These are phyloP conservation scores for Cercospora janseana DNA, from an alignment of 2,329 filamentous ascomycete genomes.

Conservation along the genomic window DNA sequence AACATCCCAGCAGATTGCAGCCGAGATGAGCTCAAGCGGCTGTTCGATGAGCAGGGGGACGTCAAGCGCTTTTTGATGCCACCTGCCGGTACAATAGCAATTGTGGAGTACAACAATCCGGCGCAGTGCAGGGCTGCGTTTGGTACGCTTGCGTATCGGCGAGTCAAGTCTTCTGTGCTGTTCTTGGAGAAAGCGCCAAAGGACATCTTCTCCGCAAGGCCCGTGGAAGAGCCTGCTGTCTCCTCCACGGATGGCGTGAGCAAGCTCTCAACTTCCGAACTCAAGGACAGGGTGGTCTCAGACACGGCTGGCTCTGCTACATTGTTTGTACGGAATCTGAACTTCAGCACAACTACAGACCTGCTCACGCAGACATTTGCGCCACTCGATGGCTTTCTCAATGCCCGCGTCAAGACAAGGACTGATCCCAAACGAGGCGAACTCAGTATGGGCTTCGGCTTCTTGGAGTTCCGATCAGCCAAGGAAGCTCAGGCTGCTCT, in stretches of 20 bases:
- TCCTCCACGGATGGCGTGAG: slow-evolving; percentile 40
- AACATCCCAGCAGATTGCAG: slow-evolving; percentile 87
- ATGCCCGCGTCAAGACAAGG: slow-evolving; percentile 89
- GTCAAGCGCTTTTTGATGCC: slow-evolving; percentile 85
- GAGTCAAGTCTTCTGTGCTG: slow-evolving; percentile 84
- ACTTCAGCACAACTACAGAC: slow-evolving; percentile 81
- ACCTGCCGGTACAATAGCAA: slow-evolving; percentile 86
- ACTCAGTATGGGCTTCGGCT: slow-evolving; percentile 96
- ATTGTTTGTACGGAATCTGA: slow-evolving; percentile 89
- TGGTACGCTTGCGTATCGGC: slow-evolving; percentile 78
- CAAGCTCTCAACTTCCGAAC: slow-evolving; percentile 67
- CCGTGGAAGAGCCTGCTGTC: slow-evolving; percentile 28
- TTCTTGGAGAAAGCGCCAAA: slow-evolving; percentile 93
- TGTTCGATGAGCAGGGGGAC: slow-evolving; percentile 84
- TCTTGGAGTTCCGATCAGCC: slow-evolving; percentile 81
- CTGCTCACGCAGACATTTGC: slow-evolving; percentile 74
- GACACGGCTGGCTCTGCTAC: slow-evolving; percentile 64
- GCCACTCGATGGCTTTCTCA: slow-evolving; percentile 81
- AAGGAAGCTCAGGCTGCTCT: slow-evolving; percentile 75
- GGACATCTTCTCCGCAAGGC: slow-evolving; percentile 62
- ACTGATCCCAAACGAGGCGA: slow-evolving; percentile 86
- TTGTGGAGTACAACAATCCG: slow-evolving; percentile 80
- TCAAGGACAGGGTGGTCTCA: slow-evolving; percentile 57
- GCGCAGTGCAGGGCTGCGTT: slow-evolving; percentile 82
- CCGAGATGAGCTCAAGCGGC: slow-evolving; percentile 70